Evolutionary conservation across 768 basidiomycete species (phyloP).

Genomic region (Hirschioporus abietinus): DNA sequence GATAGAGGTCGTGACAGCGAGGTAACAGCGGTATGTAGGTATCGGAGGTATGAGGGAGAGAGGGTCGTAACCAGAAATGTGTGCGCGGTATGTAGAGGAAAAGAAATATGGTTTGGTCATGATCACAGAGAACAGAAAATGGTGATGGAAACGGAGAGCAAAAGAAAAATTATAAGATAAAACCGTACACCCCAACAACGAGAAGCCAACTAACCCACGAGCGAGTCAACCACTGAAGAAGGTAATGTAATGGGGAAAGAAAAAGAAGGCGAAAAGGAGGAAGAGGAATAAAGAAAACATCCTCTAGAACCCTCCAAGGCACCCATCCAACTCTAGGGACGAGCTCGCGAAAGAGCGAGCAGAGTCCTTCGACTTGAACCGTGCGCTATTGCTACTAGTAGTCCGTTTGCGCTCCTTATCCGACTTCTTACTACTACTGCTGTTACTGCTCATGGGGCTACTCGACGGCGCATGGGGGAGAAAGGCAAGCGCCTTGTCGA

Average conservation of each 20-base stretch:
- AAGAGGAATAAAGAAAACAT: neutral
- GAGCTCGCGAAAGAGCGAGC: neutral
- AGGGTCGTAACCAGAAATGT: neutral
- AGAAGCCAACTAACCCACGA: neutral
- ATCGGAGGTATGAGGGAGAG: neutral
- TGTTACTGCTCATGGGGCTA: neutral
- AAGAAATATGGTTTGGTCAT: neutral
- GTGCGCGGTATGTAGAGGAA: neutral
- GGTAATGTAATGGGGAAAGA: neutral
- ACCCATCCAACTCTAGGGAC: neutral
- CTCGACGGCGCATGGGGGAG: neutral
- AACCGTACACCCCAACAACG: neutral
- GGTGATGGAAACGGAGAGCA: neutral
- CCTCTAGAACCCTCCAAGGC: neutral
- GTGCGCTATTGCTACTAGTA: neutral
- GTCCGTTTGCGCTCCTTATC: constrained; percentile 1
- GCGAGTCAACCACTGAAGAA: neutral
- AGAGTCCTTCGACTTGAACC: neutral
- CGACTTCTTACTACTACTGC: neutral
- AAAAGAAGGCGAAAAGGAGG: neutral
- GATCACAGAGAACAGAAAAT: neutral
- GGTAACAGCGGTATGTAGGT: neutral
- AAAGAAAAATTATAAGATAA: neutral
- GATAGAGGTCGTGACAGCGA: neutral
- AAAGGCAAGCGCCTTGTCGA: neutral